These are phyloP conservation scores for Rhytidiadelphus loreus DNA, from an alignment of 225 moss, liverwort and hornwort genomes.

Conservation along the genomic window DNA sequence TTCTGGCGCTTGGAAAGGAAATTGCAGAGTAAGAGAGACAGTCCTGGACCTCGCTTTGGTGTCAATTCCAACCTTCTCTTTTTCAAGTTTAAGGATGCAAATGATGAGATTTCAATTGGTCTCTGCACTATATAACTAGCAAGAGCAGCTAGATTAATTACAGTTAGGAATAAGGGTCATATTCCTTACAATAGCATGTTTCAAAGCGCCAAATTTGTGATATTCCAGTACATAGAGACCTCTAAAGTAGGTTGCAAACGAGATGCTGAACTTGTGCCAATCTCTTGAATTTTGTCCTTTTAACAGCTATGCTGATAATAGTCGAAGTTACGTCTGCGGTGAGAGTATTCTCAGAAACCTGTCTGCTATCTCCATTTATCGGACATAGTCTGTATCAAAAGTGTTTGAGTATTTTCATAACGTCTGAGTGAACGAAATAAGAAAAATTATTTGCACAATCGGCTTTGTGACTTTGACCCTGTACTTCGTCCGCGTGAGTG, in stretches of 20 bases:
- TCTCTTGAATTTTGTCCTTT: not conserved
- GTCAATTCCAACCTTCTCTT: not conserved
- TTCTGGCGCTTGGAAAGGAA: conserved; percentile 61
- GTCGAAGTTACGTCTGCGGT: not conserved
- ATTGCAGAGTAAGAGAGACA: conserved; percentile 24
- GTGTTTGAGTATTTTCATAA: not conserved
- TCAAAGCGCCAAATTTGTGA: not conserved
- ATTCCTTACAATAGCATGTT: not conserved
- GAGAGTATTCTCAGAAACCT: not conserved
- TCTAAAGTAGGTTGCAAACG: not conserved
- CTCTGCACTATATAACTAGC: not conserved
- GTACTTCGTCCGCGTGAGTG: not conserved
- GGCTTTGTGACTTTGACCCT: not conserved
- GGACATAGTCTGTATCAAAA: not conserved
- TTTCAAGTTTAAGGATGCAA: not conserved
- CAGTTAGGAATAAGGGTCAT: not conserved
- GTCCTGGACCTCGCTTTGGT: not conserved
- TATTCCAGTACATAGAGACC: not conserved
- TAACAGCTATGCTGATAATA: not conserved
- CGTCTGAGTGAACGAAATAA: not conserved
- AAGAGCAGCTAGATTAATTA: not conserved
- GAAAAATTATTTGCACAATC: not conserved
- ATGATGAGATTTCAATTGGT: not conserved
- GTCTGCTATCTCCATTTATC: not conserved
- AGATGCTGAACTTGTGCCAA: not conserved